Evolutionary conservation across 169 alveolate species (phyloP), one percentile per base, ranked within the genome.

Genomic region (Eimeria nieschulzi): DNA sequence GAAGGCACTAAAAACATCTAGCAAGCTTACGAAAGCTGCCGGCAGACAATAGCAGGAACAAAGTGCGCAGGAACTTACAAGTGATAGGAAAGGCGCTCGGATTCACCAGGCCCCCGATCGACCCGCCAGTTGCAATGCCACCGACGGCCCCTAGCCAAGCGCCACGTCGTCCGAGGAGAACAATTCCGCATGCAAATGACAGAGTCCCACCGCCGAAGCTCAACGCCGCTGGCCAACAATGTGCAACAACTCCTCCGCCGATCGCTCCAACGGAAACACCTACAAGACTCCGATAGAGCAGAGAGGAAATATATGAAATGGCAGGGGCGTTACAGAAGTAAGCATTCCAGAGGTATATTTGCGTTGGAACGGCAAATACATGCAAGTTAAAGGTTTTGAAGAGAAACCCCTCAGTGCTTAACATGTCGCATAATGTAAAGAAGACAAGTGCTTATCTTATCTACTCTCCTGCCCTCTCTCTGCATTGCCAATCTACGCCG

Each of bases 131-230:
- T 8, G 21, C 10, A 15, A 80, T 6, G 21, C 88, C 88, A 7
- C 88, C 88, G 23, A 80, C 15, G 17, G 88, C 88, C 10, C 88
- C 88, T 0, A 80, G 72, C n/a, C 78, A 64, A 3, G 88, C 88
- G 19, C 88, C 88, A 6, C 88, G 73, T 46, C 59, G 55, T 21
- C 88, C 88, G 17, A 80, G 88, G 19, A 80, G 61, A 7, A 80
- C 88, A 53, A 80, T 13, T 0, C 72, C 66, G 7, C 21, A 64
- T 8, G 76, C 12, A 23, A 80, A 80, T 9, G 88, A 51, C 73
- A 80, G 55, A 56, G 59, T 26, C 17, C 88, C 88, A 21, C 88
- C 88, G 10, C 88, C 88, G 39, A 56, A 59, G 76, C 59, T 53
- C 10, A 80, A 75, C 7, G 63, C 76, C 15, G 72, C 78, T 7